Conservation (phyloP, 306 rosid species). For the Vicia villosa region DNA sequence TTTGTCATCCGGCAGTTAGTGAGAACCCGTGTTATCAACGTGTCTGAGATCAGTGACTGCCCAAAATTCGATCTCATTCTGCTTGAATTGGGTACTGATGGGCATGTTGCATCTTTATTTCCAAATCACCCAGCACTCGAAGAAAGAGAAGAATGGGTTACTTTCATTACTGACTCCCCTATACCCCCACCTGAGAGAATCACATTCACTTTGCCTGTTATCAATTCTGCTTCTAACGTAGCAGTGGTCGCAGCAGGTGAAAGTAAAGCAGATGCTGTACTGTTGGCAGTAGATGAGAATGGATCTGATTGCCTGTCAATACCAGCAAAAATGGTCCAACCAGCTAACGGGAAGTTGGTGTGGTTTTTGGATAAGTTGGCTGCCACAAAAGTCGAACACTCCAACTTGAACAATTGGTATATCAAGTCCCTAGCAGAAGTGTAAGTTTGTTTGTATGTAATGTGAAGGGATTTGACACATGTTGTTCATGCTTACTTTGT, state of each 20-base stretch:
- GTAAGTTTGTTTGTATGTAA: conserved; percentile 74
- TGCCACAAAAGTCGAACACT: conserved; percentile 75
- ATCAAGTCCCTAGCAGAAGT: conserved; percentile 35
- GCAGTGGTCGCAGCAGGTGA: conserved; percentile 72
- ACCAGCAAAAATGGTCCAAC: conserved; percentile 83
- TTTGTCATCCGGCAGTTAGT: conserved; percentile 88
- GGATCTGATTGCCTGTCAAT: conserved; percentile 54
- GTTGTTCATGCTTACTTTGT: conserved; percentile 38
- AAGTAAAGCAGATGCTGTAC: conserved; percentile 78
- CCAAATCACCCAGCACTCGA: conserved; percentile 74
- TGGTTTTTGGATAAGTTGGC: conserved; percentile 95
- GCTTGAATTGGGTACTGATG: conserved; percentile 90
- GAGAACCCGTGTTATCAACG: conserved; percentile 78
- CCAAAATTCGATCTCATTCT: conserved; percentile 96
- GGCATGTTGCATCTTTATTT: conserved; percentile 87
- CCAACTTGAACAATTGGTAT: conserved; percentile 57
- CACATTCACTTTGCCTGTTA: conserved; percentile 93
- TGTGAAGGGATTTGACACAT: conserved; percentile 47
- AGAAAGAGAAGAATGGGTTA: conserved; percentile 84
- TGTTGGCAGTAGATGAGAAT: conserved; percentile 58
- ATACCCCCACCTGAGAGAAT: conserved; percentile 97
- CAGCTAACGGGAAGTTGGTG: conserved; percentile 71
- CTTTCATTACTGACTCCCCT: conserved; percentile 90
- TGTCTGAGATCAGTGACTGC: conserved; percentile 82
- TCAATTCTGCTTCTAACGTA: conserved; percentile 93